Evolutionary conservation across 108 stramenopile species (phyloP).

Genomic region (Phaeodactylum tricornutum): DNA sequence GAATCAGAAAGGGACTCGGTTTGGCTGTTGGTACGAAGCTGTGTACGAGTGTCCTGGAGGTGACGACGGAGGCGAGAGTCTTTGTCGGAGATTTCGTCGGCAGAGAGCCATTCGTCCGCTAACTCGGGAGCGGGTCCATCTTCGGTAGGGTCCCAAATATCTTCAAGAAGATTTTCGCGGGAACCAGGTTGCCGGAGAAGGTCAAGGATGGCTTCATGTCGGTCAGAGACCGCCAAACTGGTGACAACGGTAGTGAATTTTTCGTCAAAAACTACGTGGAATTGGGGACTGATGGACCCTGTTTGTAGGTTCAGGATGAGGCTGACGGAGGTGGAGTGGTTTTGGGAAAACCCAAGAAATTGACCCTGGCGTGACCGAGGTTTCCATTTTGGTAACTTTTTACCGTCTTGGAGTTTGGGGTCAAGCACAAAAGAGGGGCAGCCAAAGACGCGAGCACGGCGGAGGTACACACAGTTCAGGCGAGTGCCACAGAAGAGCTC

Average conservation of each 20-base stretch:
- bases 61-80: no score
- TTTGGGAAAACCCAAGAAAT: conserved; percentile 26
- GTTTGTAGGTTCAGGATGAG: conserved; percentile 29
- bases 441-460: conserved; percentile 10
- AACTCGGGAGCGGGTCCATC: no score
- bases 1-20: no score
- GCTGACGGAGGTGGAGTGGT: conserved; percentile 31
- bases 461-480: not conserved
- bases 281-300: conserved; percentile 26
- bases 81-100: no score
- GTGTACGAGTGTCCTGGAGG: no score
- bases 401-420: conserved; percentile 21
- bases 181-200: no score
- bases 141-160: no score
- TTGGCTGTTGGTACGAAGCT: no score
- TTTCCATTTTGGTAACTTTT: conserved; percentile 29
- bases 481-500: conserved; percentile 8
- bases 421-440: conserved; percentile 12
- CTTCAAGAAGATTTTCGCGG: no score
- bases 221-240: no score
- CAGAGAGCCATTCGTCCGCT: no score
- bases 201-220: no score
- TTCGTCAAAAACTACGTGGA: conserved; percentile 40
- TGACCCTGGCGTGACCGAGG: conserved; percentile 22
- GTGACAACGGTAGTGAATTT: conserved; percentile 10